Base-by-base conservation (phyloP, 164 flowering plant genomes). In the Vitis cinerea region DNA sequence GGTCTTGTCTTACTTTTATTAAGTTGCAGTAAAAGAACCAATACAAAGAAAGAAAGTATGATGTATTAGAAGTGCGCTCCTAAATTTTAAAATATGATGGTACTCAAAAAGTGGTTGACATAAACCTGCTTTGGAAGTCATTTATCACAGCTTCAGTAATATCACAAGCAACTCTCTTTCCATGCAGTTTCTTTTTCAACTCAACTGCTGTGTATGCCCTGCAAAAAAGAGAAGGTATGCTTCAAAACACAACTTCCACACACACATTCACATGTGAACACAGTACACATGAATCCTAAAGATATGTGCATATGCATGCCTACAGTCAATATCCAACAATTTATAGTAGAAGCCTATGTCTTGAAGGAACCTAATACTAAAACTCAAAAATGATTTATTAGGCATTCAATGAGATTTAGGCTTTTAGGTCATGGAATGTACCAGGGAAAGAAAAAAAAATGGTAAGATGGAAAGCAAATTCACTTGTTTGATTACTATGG, bases 141-240 rank as follows among this genome's bases (percentile, higher is more conserved):
- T 61, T 67, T 60, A 92, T 58, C 37, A 92, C 84, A 12, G 67
- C 78, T 27, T 94, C 85, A 54, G 87, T 67, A 48, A 75, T 66
- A 63, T 79, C 67, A 61, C 62, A 65, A 55, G 89, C 74, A 75
- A 85, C 80, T 65, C 65, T 82, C 79, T 82, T 92, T 52, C 78
- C 88, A n/a, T 10, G 76, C 61, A 94, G 76, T 76, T 92, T 92
- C 84, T 94, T 94, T 71, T 73, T 85, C 76, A 94, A 80, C 83
- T 92, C 97, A 57, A 75, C 70, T 51, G 84, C 85, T 64, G 98
- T 86, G 79, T 44, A 82, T 73, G 97, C 91, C 79, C 97, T 94
- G 82, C 66, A 75, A 31, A 50, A 52, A 52, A 65, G 19, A 31
- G 54, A n/a, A 65, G 57, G 51, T 13, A 64, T 8, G n/a, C 19